Base-by-base conservation (phyloP, 202 grass and related monocot species). In the Zoysia matrella region DNA sequence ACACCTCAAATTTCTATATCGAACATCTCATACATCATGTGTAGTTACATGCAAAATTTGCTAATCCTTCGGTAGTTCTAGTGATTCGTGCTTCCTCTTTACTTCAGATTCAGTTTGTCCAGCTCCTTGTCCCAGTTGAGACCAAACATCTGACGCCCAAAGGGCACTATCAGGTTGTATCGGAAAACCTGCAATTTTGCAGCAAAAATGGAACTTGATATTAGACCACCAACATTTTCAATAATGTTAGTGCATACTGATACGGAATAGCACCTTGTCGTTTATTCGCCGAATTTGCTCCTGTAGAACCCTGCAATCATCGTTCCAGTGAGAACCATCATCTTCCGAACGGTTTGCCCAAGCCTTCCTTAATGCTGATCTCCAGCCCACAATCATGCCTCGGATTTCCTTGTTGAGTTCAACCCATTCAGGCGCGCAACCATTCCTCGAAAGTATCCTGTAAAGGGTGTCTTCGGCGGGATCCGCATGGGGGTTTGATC, bases 91-190 rank as follows among this genome's bases (percentile, higher is more conserved):
- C 13, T 66, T 73, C 7, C 15, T 81, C 64, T 80, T 89, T 36
- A 62, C 57, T 86, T 57, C 52, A 91, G 44, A 30, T 83, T 63
- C 78, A 94, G 58, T 63, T 89, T 94, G 44, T 78, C 84, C 64
- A 90, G 76, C 75, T 97, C 94, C 88, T 90, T 94, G 64, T 94
- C 94, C 92, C 92, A 97, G 42, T 86, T 97, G 40, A 97, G 88
- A 63, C 90, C 88, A 77, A 92, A 89, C 92, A 97, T 94, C 81
- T 97, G 92, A 11, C 90, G 78, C 16, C 92, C 92, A 89, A 94
- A 94, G 4, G 92, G 90, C 44, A 94, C 88, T 47, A 91, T 94
- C 11, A 94, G 87, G 76, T 94, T 97, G 65, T 94, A 94, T 55
- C 92, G 77, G 50, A 97, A 86, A 88, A 97, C 90, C 92, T 97